A percentile compares a stretch with the other conserved stretches of the same genome.
These are phyloP conservation scores for Lotus japonicus DNA, from an alignment of 306 rosid genomes.

Conservation along the genomic window DNA sequence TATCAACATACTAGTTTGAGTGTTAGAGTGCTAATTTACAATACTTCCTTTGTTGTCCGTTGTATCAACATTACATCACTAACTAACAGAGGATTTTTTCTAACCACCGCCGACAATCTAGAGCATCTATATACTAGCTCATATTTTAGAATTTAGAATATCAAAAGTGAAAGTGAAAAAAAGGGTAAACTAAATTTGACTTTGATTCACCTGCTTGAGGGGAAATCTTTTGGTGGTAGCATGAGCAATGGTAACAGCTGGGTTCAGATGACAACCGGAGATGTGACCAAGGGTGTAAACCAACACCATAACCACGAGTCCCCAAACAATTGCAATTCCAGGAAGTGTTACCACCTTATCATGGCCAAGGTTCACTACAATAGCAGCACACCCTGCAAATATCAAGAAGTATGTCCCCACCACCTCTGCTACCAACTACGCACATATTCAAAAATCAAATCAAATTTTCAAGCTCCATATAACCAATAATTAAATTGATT, in stretches of 20 bases:
- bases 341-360: conserved; percentile 42
- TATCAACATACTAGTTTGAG: too few species aligned
- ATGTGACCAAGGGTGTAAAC: conserved; percentile 73
- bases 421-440: conserved; percentile 70
- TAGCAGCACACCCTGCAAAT: conserved; percentile 68
- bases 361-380: conserved; percentile 47
- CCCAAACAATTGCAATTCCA: conserved; percentile 64
- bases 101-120: too few species aligned
- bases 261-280: conserved; percentile 86
- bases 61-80: too few species aligned
- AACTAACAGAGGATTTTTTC: too few species aligned
- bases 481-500: neutral
- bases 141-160: too few species aligned
- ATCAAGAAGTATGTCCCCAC: conserved; percentile 74
- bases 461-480: neutral
- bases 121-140: too few species aligned
- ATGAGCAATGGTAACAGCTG: conserved; percentile 79
- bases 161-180: too few species aligned
- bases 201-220: conserved; percentile 38
- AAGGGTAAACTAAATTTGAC: too few species aligned
- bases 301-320: conserved; percentile 59
- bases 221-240: conserved; percentile 62
- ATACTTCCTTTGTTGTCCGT: too few species aligned
- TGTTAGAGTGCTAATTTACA: too few species aligned
- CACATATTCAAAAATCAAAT: neutral